A percentile compares a stretch with the other conserved stretches of the same genome.
Evolutionary conservation across 1,284 basidiomycete species (phyloP).

Genomic region (Ganoderma resinaceum): DNA sequence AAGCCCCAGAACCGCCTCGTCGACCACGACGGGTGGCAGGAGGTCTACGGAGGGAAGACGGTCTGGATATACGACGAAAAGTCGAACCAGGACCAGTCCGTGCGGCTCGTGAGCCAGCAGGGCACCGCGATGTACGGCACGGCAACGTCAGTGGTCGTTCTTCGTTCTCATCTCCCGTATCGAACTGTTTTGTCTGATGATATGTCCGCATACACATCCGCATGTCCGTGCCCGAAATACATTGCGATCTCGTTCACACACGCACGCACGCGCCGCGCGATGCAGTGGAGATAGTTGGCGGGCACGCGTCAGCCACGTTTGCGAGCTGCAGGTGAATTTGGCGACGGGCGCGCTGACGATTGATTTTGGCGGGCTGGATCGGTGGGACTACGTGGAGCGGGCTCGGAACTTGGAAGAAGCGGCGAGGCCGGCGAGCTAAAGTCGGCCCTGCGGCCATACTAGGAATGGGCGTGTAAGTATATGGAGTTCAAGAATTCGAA

Average conservation of each 20-base stretch:
- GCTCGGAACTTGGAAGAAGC: constrained; percentile 66
- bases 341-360: constrained; percentile 68
- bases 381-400: constrained; percentile 72
- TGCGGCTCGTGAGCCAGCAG: constrained; percentile 61
- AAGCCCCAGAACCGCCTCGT: constrained; percentile 63
- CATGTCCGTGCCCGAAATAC: neutral
- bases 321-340: constrained; percentile 75
- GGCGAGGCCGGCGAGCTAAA: constrained; percentile 25
- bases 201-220: neutral
- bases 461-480: constrained; percentile 8
- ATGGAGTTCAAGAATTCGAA: neutral
- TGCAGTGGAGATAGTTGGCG: constrained; percentile 82
- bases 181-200: constrained; percentile 6
- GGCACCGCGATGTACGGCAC: constrained; percentile 72
- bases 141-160: constrained; percentile 63
- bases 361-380: constrained; percentile 77
- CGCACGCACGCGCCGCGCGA: neutral
- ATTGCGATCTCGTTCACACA: neutral
- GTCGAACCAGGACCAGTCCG: constrained; percentile 71
- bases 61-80: constrained; percentile 78
- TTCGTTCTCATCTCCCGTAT: constrained; percentile 8
- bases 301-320: constrained; percentile 69
- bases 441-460: neutral
- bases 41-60: constrained; percentile 71
- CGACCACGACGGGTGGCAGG: constrained; percentile 70